These are phyloP conservation scores for Forsythia suspensa DNA, from an alignment of 257 asterid genomes.

Conservation along the genomic window DNA sequence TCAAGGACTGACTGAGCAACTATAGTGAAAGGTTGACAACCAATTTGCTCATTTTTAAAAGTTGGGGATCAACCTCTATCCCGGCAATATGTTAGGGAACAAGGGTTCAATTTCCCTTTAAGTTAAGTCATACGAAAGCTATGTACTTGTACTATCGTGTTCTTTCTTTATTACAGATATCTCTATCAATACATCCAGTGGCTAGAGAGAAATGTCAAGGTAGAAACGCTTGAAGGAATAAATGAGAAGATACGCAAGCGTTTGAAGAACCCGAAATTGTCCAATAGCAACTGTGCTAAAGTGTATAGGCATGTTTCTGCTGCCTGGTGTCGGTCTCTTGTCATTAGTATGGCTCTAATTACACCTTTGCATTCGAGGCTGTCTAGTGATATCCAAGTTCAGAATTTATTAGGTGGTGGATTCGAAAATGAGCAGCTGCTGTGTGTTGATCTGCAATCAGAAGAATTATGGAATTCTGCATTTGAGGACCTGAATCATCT, in stretches of 20 bases:
- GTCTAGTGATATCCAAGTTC: slow-evolving; percentile 57
- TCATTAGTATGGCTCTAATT: slow-evolving; percentile 84
- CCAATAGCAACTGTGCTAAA: slow-evolving; percentile 71
- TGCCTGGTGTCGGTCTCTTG: slow-evolving; percentile 99
- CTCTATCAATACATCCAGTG: slow-evolving; percentile 71
- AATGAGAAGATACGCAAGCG: slow-evolving; percentile 95
- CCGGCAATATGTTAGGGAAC: background rate
- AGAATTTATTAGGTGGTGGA: slow-evolving; percentile 49
- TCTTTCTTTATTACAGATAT: slow-evolving; percentile 50
- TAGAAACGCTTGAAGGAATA: slow-evolving; percentile 88
- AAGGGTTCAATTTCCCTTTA: background rate
- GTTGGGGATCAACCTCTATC: background rate
- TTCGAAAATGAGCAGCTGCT: slow-evolving; percentile 64
- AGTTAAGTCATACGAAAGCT: background rate
- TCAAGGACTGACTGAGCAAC: background rate
- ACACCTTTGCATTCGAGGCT: slow-evolving; percentile 85
- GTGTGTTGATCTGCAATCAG: slow-evolving; percentile 84
- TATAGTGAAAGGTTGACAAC: background rate
- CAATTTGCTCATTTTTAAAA: background rate
- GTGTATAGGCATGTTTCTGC: slow-evolving; percentile 83
- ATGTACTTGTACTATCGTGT: slow-evolving; percentile 3
- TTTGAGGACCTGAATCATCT: slow-evolving; percentile 79
- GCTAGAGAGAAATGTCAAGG: slow-evolving; percentile 71
- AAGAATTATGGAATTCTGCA: slow-evolving; percentile 84
- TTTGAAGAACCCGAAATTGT: slow-evolving; percentile 90